Evolutionary conservation across 2,329 filamentous ascomycete genomes (phyloP), one percentile per base, ranked within the genome.

Genomic region (Fusarium drepaniforme): DNA sequence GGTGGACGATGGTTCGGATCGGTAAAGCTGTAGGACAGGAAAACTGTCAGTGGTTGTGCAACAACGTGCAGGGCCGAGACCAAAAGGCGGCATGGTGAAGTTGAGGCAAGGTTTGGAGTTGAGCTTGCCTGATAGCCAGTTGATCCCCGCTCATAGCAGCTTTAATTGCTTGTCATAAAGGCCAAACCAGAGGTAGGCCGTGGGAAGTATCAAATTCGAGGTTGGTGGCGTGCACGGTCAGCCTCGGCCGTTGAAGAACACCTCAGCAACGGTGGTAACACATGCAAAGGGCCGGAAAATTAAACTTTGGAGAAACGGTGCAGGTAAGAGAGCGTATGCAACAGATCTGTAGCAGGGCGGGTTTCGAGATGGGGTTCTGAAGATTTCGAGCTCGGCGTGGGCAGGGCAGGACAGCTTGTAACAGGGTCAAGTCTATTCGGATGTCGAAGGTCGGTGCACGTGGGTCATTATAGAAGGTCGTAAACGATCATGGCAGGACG

Each of bases 71-170:
- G 66, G 62, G 44, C 64, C 58, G 51, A 56, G 56, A 38, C 51
- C 58, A 67, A 66, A 70, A 61, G 69, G 71, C 68, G 42, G 28
- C 63, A 64, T 53, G 49, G 46, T 30, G 44, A 37, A 70, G 37
- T n/a, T 42, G 59, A 64, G 57, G 21, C 57, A 71, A 64, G 68
- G 61, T 44, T 66, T 56, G 56, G 61, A 67, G 58, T 64, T 57
- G 77, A 72, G 70, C 83, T 83, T 86, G 85, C 90, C 89, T 91
- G 81, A 86, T 85, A 84, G 84, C 83, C 81, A 83, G 84, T 84
- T 87, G 87, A 84, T 91, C 88, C 84, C 87, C 88, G 87, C 86
- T 91, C 90, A 92, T 92, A 91, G 88, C 90, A 90, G 77, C 80
- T 83, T 76, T 70, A 67, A 69, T 68, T 58, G 66, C 49, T 70